Evolutionary conservation across 768 basidiomycete genomes (phyloP).

Genomic region (Trametes cingulata): DNA sequence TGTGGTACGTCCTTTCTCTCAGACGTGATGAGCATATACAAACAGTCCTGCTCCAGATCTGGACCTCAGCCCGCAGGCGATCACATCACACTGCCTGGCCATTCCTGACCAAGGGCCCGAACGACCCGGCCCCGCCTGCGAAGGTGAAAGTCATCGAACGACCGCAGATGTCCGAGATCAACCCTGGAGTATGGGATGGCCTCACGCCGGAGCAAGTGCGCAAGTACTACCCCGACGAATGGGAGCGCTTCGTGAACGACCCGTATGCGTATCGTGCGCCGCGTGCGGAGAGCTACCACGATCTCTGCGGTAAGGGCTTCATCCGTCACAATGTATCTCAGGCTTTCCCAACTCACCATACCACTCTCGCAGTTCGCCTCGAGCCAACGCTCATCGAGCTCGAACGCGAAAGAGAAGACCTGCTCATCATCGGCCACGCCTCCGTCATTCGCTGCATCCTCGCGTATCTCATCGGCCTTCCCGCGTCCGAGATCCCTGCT

Average conservation of each 20-base stretch:
- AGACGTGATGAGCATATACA: neutral
- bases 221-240: conserved; percentile 91
- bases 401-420: conserved; percentile 90
- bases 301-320: conserved; percentile 66
- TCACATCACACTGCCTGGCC: conserved; percentile 98
- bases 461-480: conserved; percentile 90
- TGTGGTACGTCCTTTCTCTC: conserved; percentile 50
- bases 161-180: conserved; percentile 96
- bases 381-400: conserved; percentile 92
- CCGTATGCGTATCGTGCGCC: conserved; percentile 93
- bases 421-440: conserved; percentile 95
- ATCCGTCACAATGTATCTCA: too few species aligned
- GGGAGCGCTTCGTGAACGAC: conserved; percentile 89
- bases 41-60: conserved; percentile 59
- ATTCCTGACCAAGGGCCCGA: conserved; percentile 50
- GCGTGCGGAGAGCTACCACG: conserved; percentile 96
- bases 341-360: conserved; percentile 1
- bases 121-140: conserved; percentile 29
- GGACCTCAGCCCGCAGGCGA: conserved; percentile 93
- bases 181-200: conserved; percentile 97
- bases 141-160: conserved; percentile 91
- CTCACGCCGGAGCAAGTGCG: conserved; percentile 87
- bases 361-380: conserved; percentile 68
- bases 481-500: conserved; percentile 94
- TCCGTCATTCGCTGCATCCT: conserved; percentile 96